Conservation (phyloP, 2,329 filamentous ascomycete species). For the Talaromyces rugulosus region DNA sequence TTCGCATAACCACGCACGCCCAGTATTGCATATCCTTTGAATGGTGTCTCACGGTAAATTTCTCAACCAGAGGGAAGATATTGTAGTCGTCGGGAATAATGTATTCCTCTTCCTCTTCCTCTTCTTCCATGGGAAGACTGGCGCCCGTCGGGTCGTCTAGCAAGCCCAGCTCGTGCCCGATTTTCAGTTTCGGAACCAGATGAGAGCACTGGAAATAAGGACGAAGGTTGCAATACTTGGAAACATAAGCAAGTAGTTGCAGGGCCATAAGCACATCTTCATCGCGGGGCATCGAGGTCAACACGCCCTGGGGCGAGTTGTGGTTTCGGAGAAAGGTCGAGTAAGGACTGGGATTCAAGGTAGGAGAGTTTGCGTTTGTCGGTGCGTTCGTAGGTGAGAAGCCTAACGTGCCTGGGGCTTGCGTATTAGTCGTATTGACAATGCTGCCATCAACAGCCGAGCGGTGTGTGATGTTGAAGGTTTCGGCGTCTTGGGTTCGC, state of each 20-base stretch:
- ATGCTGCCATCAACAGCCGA: constrained; percentile 81
- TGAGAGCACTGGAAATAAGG: constrained; percentile 95
- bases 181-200: constrained; percentile 84
- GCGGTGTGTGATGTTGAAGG: constrained; percentile 90
- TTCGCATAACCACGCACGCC: constrained; percentile 98
- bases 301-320: constrained; percentile 65
- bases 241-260: constrained; percentile 93
- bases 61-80: constrained; percentile 96
- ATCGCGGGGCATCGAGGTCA: constrained; percentile 90
- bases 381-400: constrained; percentile 64
- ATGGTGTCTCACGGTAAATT: constrained; percentile 94
- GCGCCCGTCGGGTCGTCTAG: constrained; percentile 65
- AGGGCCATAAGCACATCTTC: constrained; percentile 98
- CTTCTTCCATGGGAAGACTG: constrained; percentile 39
- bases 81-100: constrained; percentile 92
- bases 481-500: constrained; percentile 79
- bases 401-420: constrained; percentile 64
- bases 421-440: constrained; percentile 64
- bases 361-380: constrained; percentile 67
- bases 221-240: constrained; percentile 94
- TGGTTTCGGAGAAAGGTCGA: constrained; percentile 77
- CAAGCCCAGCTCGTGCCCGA: constrained; percentile 76
- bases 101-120: constrained; percentile 79
- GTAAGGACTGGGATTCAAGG: constrained; percentile 65
- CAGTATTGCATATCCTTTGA: constrained; percentile 99